Base-by-base conservation (phyloP, 257 asterid genomes). In the Capsicum chinense region DNA sequence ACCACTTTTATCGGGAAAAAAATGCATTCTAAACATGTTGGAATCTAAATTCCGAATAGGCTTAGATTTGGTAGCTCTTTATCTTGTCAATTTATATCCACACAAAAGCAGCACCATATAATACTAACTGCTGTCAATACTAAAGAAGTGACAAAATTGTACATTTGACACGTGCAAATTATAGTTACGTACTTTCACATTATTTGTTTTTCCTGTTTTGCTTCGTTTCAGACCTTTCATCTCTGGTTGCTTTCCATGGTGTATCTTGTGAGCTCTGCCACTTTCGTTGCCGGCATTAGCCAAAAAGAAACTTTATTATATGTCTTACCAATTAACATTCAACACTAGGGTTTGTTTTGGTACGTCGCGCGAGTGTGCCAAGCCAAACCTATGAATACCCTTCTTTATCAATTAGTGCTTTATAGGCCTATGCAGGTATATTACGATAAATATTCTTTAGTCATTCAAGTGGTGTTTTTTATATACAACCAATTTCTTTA, bases 141-240 rank as follows among this genome's bases (percentile, higher is more conserved):
- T 39, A 39, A 39, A 39, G 44, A 64, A 71, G 56, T 48, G 80
- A 73, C 57, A 73, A 73, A 48, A 48, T 48, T 6, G 21, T 39
- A 26, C 80, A 50, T 37, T 50, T 50, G 44, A 76, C 62, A 76
- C 6, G 81, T 76, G 81, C 81, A 39, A 52, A 26, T 26, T 26
- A 26, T 26, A 26, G 21, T 48, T 48, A 73, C 58, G 42, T 50
- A 21, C 42, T 50, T 21, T 74, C 62, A 12, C 21, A 19, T 66
- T 66, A 66, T 66, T 66, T 5, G 11, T 67, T 35, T 5, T 64
- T 66, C 9, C 73, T 66, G 33, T 33, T 9, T 66, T 39, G 42
- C 42, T 39, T 39, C 42, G 42, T 39, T 39, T 39, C 42, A 39
- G 42, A 39, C 42, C 5, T 69, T 73, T 48, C 57, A 19, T 50